Evolutionary conservation across 2,329 filamentous ascomycete genomes (phyloP), one percentile per base, ranked within the genome.

Genomic region (Fusarium albosuccineum): DNA sequence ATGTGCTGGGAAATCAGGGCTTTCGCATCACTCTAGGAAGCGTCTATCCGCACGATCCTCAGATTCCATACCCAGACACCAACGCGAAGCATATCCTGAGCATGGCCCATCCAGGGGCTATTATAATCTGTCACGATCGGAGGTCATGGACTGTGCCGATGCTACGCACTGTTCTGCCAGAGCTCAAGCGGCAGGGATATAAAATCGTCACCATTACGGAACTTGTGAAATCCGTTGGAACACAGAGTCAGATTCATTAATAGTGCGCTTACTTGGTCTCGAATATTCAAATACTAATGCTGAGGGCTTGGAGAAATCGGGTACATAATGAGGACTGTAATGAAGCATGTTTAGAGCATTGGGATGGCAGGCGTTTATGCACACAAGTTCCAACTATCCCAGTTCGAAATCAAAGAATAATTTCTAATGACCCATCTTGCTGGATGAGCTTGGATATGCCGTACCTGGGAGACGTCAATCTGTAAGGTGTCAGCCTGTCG

Each of bases 31-130:
- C 94, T n/a, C 81, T 97, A 39, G 94, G 94, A 3, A 90, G 89
- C 77, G 89, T 97, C 40, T 97, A 97, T 79, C 94, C 94, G 6
- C 93, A 97, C 80, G 94, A 97, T 80, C 89, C 94, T n/a, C 93
- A 97, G 82, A 90, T 97, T 60, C 82, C 83, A 9, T 90, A 86
- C 73, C 85, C 87, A 69, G 81, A 82, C 66, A 70, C 94, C 53
- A 97, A 97, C 78, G 90, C 92, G 8, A 83, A 82, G 68, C 93
- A 97, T 80, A 87, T 97, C 5, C 77, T 97, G 70, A 93, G 92
- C 79, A 93, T 94, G 91, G 82, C 91, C 36, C 82, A 87, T 46
- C 89, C 91, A 0, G 94, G 94, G 0, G 90, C 87, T 29, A 91
- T 97, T 59, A 89, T 97, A 64, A 90, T 97, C 52, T 94, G 93